Evolutionary conservation across 345 rosid species (phyloP).

Genomic region (Citrus australasica): DNA sequence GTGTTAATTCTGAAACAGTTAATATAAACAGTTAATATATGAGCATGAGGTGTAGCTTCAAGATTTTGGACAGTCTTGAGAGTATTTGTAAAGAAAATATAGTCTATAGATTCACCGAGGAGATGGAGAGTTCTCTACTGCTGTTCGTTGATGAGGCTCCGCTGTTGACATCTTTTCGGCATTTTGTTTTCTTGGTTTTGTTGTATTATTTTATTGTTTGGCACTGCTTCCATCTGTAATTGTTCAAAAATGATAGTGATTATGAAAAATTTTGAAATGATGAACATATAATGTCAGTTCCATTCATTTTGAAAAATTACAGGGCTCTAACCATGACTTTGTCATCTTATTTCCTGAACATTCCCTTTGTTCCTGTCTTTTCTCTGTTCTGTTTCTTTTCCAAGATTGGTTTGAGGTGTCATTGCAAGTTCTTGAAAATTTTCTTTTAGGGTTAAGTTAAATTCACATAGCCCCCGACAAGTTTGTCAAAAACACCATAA

Average conservation of each 20-base stretch:
- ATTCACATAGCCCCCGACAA: too few species aligned
- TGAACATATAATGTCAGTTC: background rate
- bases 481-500: too few species aligned
- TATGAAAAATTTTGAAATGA: slow-evolving; percentile 4
- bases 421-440: too few species aligned
- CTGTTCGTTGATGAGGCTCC: slow-evolving; percentile 14
- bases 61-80: slow-evolving; percentile 34
- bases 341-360: background rate
- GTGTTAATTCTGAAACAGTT: background rate
- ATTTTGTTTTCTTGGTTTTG: background rate
- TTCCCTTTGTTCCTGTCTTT: background rate
- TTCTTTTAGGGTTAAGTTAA: too few species aligned
- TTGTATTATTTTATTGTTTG: background rate
- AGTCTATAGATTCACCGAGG: slow-evolving; percentile 20
- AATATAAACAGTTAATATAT: slow-evolving; percentile 14
- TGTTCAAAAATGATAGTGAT: slow-evolving; percentile 7
- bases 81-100: slow-evolving; percentile 8
- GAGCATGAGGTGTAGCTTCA: slow-evolving; percentile 33
- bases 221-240: background rate
- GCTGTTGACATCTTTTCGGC: background rate
- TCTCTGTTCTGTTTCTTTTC: background rate
- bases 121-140: slow-evolving; percentile 8
- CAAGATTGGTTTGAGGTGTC: background rate
- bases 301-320: background rate
- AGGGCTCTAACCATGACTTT: background rate